Base-by-base conservation (phyloP, 257 asterid genomes). In the Fraxinus anomala region DNA sequence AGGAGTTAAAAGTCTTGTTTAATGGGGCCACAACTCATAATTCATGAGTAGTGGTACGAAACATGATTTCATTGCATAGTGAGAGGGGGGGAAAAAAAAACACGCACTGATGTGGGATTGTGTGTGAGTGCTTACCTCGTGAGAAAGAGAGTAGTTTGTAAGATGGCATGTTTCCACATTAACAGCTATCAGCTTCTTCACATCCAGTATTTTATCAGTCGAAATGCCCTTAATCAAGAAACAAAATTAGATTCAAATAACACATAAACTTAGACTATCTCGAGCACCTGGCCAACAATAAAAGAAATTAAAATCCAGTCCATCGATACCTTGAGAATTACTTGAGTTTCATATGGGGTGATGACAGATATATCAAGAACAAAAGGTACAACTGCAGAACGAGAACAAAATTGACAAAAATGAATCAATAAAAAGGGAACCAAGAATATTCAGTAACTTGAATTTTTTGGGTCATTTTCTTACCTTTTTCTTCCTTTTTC, bases 401-500 rank as follows among this genome's bases (percentile, higher is more conserved):
- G 37, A n/a, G 13, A 61, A 21, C 19, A 39, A 68, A 16, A 28
- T 1, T n/a, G 33, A 67, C 34, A 66, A 5, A 65, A 82, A 37
- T 5, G 16, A 34, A 73, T 37, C 21, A 8, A 0, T 1, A 40
- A 30, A 5, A 49, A 0, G 0, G 12, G 28, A 31, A 63, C 0
- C 34, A 4, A 26, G 69, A 63, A 63, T 26, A 23, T 24, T 12
- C 16, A 63, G 34, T 9, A 2, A 24, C 11, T 24, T 63, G 33
- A 10, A 9, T n/a, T 9, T 59, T 59, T 10, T 9, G 30, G 4
- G 67, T 59, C 67, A 59, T 59, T 24, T 40, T 39, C 67, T 6
- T 1, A 92, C 99, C 97, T 84, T 92, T 96, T 81, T 96, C 99
- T 80, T 96, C 99, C 80, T 92, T 96, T 92, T 92, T 96, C 97